These are phyloP conservation scores for Talinum fruticosum DNA, from an alignment of 148 eudicot species.

Conservation along the genomic window DNA sequence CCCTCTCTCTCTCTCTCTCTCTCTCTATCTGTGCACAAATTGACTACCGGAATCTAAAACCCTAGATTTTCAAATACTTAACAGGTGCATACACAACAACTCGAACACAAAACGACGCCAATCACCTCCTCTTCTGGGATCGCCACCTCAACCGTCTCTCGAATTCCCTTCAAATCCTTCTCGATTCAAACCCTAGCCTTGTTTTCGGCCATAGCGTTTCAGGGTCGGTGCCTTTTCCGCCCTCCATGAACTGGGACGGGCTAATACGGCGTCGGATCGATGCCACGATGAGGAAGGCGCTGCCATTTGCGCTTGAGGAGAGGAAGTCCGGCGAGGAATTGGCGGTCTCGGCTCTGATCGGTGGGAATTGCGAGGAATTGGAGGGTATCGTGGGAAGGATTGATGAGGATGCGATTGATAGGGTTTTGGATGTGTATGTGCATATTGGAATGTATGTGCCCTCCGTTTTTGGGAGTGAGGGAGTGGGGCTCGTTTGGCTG, in stretches of 20 bases:
- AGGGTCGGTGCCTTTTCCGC: neutral
- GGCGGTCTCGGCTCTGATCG: constrained; percentile 58
- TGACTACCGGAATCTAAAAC: neutral
- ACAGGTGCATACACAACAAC: constrained; percentile 96
- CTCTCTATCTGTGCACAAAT: neutral
- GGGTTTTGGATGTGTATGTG: constrained; percentile 68
- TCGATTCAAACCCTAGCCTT: constrained; percentile 43
- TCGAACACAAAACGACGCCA: constrained; percentile 65
- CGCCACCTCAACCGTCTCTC: constrained; percentile 68
- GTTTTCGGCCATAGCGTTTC: constrained; percentile 39
- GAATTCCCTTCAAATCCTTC: constrained; percentile 53
- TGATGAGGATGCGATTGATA: constrained; percentile 40
- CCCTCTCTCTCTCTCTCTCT: neutral
- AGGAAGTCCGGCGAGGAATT: constrained; percentile 56
- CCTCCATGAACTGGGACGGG: constrained; percentile 37
- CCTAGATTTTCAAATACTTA: neutral
- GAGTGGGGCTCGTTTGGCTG: constrained; percentile 71
- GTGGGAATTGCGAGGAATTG: constrained; percentile 57
- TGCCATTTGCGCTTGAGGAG: constrained; percentile 44
- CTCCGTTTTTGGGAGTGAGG: constrained; percentile 46
- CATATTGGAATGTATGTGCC: constrained; percentile 77
- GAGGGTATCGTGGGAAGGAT: constrained; percentile 18
- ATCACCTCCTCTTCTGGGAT: constrained; percentile 65
- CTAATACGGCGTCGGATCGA: constrained; percentile 38
- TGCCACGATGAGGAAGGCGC: constrained; percentile 38